Conservation (phyloP, 768 basidiomycete genomes). For the Cantharellus anzutake region DNA sequence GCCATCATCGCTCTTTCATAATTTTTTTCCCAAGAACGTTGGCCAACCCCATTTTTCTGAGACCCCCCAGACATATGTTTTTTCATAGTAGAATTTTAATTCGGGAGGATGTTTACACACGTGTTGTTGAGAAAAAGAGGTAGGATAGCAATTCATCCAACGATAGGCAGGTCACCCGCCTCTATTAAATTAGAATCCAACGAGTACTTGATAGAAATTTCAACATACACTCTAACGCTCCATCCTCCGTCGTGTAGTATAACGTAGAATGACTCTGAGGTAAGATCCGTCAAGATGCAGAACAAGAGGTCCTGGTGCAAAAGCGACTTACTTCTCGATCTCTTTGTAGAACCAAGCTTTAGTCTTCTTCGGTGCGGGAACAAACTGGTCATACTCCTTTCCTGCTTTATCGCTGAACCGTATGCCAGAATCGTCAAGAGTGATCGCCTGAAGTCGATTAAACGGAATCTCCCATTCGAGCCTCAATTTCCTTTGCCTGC, state of each 20-base stretch:
- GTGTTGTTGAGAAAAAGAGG: background rate
- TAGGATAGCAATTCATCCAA: background rate
- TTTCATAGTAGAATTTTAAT: background rate
- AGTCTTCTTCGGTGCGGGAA: constrained; percentile 20
- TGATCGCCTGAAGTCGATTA: constrained; percentile 68
- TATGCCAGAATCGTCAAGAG: constrained; percentile 80
- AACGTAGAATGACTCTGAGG: background rate
- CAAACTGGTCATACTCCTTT: constrained; percentile 23
- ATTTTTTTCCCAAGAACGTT: too few relatives aligned
- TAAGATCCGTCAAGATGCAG: background rate
- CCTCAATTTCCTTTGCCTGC: constrained; percentile 37
- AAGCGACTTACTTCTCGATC: constrained; percentile 18
- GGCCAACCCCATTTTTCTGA: too few relatives aligned
- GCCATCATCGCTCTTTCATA: too few relatives aligned
- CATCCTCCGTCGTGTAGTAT: background rate
- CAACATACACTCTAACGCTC: background rate
- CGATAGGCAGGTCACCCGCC: background rate
- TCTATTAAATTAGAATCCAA: background rate
- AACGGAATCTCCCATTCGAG: constrained; percentile 88
- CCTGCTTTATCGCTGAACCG: constrained; percentile 50
- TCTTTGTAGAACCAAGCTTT: constrained; percentile 22
- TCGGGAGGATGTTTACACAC: background rate
- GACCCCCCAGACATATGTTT: background rate
- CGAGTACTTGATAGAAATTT: background rate
- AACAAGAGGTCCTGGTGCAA: background rate